These are phyloP conservation scores for Candolleomyces aberdarensis DNA, from an alignment of 768 basidiomycete species.

Conservation along the genomic window DNA sequence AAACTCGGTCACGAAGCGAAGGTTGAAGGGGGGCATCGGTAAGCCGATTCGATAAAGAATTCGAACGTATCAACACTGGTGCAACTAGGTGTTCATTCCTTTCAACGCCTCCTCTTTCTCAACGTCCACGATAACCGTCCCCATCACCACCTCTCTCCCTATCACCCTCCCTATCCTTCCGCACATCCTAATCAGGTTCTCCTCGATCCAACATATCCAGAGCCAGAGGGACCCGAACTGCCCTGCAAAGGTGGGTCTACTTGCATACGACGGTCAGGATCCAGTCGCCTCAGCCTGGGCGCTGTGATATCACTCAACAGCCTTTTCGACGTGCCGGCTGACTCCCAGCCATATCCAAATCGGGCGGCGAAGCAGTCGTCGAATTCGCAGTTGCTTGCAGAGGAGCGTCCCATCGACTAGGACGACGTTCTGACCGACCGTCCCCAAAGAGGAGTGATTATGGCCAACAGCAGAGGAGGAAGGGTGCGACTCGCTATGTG, in stretches of 20 bases:
- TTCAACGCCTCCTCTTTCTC: neutral
- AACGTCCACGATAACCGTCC: neutral
- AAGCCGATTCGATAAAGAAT: slow-evolving; percentile 2
- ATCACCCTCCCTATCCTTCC: neutral
- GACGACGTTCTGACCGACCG: neutral
- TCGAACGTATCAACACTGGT: neutral
- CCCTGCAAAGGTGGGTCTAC: neutral
- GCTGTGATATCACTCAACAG: neutral
- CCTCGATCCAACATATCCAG: neutral
- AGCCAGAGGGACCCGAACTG: neutral
- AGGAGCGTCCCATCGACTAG: neutral
- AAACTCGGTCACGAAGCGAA: slow-evolving; percentile 13
- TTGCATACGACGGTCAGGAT: neutral
- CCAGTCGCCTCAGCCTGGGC: neutral
- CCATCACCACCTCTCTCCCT: neutral
- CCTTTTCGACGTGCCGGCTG: neutral
- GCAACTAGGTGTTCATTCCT: neutral
- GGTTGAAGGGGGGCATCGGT: neutral
- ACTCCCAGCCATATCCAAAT: too few species aligned
- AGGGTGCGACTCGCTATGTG: neutral
- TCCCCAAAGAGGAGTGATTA: neutral
- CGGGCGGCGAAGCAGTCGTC: neutral
- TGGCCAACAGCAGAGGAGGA: neutral
- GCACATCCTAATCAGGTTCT: neutral
- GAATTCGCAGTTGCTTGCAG: neutral